Evolutionary conservation across 768 basidiomycete genomes (phyloP), one percentile per base, ranked within the genome.

Genomic region (Pleurotus ostreatus): DNA sequence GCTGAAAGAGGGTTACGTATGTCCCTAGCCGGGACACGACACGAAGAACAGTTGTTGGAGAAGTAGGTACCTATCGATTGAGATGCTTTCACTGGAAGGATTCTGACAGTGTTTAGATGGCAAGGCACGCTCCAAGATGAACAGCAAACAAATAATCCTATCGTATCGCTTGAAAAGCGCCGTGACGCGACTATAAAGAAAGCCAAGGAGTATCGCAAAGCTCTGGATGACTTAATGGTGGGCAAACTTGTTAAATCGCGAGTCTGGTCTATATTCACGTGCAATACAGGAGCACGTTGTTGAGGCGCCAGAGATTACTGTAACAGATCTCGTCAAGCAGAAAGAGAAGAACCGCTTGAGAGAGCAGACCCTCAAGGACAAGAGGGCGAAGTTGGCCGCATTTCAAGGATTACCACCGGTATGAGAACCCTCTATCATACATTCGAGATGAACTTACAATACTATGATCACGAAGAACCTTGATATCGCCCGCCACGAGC

Each of bases 391-490:
- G 60, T 60, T 81, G 23, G 70, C 71, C 55, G 72, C 77, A 4
- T 82, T 79, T 61, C 75, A 75, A 59, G 79, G 78, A 0, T 65
- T 83, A 9, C 79, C 81, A 15, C 78, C 80, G 1, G 80, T 80
- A 63, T 23, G 68, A 59, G 0, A 11, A 20, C 22, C 23, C n/a
- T 13, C 8, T 46, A 16, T 20, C 8, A 34, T 23, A n/a, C 45
- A 12, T 1, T 22, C 46, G 38, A 16, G 16, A n/a, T 39, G 12
- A 11, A 6, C 22, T 51, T 22, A 57, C 13, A 15, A 55, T 46
- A 18, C 45, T n/a, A 37, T 38, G 30, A 18, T 30, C 43, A 3
- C 8, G 1, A 46, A 81, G 80, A 79, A 80, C 51, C 59, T 81
- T 5, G 75, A 79, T 5, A 63, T 80, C 2, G 79, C 80, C 0